These are phyloP conservation scores for Ophiostoma pallidulum DNA, from an alignment of 2,329 filamentous ascomycete genomes.

Conservation along the genomic window DNA sequence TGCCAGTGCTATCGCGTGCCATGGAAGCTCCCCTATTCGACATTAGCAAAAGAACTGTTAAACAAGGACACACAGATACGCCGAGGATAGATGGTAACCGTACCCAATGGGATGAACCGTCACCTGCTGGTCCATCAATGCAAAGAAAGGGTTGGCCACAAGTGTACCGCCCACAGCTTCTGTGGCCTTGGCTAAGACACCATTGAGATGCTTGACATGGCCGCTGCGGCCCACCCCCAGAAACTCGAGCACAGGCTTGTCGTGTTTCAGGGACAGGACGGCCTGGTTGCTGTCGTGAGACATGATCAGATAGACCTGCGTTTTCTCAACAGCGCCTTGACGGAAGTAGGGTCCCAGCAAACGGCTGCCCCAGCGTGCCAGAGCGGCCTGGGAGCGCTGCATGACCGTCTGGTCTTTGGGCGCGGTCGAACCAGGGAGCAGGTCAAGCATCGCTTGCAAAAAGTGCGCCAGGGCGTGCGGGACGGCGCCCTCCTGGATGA, in stretches of 20 bases:
- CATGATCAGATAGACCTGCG: conserved; percentile 58
- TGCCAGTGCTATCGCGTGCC: conserved; percentile 47
- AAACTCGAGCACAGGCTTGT: conserved; percentile 51
- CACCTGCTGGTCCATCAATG: conserved; percentile 46
- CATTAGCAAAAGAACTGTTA: neutral
- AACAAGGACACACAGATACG: neutral
- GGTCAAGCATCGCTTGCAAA: conserved; percentile 47
- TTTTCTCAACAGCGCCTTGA: conserved; percentile 47
- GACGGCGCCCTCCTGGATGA: conserved; percentile 55
- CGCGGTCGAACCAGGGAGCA: conserved; percentile 38
- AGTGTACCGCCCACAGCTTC: conserved; percentile 50
- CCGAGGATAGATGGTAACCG: conserved; percentile 15
- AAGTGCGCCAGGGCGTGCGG: conserved; percentile 47
- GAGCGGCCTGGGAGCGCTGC: conserved; percentile 34
- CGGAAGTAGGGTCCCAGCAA: conserved; percentile 49
- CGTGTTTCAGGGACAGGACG: conserved; percentile 46
- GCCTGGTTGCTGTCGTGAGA: conserved; percentile 57
- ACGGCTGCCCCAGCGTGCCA: conserved; percentile 42
- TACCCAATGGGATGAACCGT: conserved; percentile 59
- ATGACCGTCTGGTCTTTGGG: conserved; percentile 30
- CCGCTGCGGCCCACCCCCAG: conserved; percentile 47
- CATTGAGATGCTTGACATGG: conserved; percentile 44
- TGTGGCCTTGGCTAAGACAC: conserved; percentile 44
- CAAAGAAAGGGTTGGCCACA: conserved; percentile 48
- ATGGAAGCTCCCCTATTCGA: conserved; percentile 44